phyloP scores from a whole-genome alignment of 176 grass and related monocot species.

The Musa troglodytarum region DNA sequence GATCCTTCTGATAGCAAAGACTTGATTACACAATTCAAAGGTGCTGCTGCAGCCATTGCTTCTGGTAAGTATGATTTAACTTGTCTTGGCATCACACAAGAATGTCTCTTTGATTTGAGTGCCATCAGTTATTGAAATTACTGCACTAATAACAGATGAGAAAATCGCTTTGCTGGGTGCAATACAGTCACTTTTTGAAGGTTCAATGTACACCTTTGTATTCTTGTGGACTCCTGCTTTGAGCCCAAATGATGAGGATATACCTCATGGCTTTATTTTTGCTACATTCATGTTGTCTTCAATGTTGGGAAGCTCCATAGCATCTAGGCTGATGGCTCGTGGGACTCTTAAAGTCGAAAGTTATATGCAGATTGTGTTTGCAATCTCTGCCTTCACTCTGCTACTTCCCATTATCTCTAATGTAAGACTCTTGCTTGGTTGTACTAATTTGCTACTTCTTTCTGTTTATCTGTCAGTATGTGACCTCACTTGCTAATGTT shows the following conservation, averaged over 20 bases:
- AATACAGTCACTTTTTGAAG: constrained; percentile 15
- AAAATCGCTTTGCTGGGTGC: constrained; percentile 21
- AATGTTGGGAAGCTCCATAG: constrained; percentile 11
- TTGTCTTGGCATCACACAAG: no score
- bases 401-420: constrained; percentile 10
- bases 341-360: constrained; percentile 8
- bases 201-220: constrained; percentile 19
- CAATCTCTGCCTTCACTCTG: not conserved
- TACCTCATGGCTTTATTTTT: constrained; percentile 19
- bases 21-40: constrained; percentile 12
- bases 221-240: constrained; percentile 19
- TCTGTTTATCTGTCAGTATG: not conserved
- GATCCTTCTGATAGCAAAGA: constrained; percentile 17
- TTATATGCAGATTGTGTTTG: constrained; percentile 19
- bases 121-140: no score
- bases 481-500: not conserved
- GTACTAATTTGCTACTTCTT: not conserved
- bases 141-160: constrained; percentile 1
- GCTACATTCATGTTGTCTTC: constrained; percentile 16
- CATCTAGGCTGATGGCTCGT: constrained; percentile 11
- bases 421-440: not conserved
- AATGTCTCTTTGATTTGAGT: no score
- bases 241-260: constrained; percentile 14
- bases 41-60: constrained; percentile 8
- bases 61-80: constrained; percentile 9